These are phyloP conservation scores for Fusarium sp. DNA, from an alignment of 2,329 filamentous ascomycete species.

Conservation along the genomic window DNA sequence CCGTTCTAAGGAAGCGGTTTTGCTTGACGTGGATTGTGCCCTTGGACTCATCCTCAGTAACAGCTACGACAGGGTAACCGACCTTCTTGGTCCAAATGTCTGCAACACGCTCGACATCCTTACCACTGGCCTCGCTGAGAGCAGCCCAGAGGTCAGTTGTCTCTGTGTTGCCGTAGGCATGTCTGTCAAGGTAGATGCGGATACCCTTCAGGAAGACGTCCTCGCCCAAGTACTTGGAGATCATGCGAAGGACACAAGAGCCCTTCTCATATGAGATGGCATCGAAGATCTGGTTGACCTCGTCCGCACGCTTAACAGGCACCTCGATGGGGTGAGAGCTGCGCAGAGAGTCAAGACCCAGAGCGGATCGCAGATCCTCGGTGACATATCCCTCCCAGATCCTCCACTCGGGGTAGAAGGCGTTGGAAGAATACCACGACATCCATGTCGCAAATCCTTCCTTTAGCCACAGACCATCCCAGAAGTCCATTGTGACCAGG, in stretches of 20 bases:
- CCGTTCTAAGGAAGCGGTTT: constrained; percentile 92
- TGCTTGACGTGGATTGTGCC: constrained; percentile 88
- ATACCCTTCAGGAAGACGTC: constrained; percentile 94
- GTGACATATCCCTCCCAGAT: constrained; percentile 97
- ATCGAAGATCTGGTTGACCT: constrained; percentile 98
- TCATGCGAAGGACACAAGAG: constrained; percentile 95
- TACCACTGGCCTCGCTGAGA: constrained; percentile 87
- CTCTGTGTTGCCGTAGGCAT: constrained; percentile 94
- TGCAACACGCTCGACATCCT: constrained; percentile 90
- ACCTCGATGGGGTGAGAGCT: constrained; percentile 98
- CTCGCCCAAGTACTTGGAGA: constrained; percentile 93
- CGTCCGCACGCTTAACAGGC: constrained; percentile 91
- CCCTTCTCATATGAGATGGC: constrained; percentile 98
- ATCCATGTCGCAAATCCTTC: constrained; percentile 79
- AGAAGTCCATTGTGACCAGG: constrained; percentile 98
- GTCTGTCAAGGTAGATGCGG: constrained; percentile 90
- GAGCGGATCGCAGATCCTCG: constrained; percentile 88
- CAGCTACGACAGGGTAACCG: constrained; percentile 89
- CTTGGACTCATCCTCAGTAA: constrained; percentile 72
- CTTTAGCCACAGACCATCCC: constrained; percentile 97
- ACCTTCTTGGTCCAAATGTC: constrained; percentile 98
- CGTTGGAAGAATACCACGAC: constrained; percentile 82
- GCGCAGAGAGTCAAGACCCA: constrained; percentile 87
- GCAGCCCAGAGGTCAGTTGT: constrained; percentile 92
- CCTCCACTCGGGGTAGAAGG: constrained; percentile 98